phyloP scores from a whole-genome alignment of 306 rosid genomes.

The Fragaria ananassa region DNA sequence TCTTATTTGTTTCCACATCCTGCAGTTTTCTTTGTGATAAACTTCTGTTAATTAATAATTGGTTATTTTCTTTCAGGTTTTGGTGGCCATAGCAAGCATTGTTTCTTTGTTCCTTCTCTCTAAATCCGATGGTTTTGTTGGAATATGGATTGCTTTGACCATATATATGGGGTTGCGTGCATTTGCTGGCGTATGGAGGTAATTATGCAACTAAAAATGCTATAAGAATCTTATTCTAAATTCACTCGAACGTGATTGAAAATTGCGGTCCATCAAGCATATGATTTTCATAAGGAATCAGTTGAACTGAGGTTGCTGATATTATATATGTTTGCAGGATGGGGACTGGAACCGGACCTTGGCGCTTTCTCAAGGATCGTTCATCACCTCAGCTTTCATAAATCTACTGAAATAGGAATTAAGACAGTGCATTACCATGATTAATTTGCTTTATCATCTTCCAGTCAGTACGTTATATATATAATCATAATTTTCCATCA shows the following conservation, averaged over 20 bases:
- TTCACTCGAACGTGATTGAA: background rate
- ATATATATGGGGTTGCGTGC: constrained; percentile 85
- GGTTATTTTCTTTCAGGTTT: constrained; percentile 40
- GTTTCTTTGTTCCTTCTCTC: constrained; percentile 56
- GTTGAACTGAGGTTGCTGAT: background rate
- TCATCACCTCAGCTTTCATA: constrained; percentile 15
- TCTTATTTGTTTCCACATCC: background rate
- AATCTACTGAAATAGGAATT: background rate
- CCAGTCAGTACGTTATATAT: background rate
- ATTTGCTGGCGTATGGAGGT: constrained; percentile 93
- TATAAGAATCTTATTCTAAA: background rate
- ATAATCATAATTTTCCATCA: background rate
- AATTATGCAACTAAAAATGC: background rate
- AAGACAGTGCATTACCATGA: background rate
- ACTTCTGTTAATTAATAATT: background rate
- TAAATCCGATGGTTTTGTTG: constrained; percentile 65
- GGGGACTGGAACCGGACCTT: constrained; percentile 96
- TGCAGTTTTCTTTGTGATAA: background rate
- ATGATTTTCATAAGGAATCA: background rate
- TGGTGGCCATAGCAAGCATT: constrained; percentile 71
- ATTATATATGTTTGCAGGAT: constrained; percentile 52
- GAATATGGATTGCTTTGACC: constrained; percentile 88
- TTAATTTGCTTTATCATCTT: background rate
- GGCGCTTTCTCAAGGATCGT: constrained; percentile 59
- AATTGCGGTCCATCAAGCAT: background rate